Evolutionary conservation across 176 grass and related monocot genomes (phyloP).

Genomic region (Juncus effusus): DNA sequence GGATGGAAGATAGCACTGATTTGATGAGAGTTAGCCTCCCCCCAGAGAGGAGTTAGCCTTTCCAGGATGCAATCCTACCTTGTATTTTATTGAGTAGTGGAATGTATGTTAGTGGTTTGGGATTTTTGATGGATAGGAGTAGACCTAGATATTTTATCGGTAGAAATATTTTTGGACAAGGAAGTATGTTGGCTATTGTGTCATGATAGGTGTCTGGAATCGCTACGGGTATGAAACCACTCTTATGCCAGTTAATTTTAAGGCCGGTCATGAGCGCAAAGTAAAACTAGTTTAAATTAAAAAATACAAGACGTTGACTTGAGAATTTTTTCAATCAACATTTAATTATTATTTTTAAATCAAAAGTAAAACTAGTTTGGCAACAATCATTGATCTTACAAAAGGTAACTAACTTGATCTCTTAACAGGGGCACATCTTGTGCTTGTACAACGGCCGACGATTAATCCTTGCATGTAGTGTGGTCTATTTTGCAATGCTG

Average conservation of each 20-base stretch:
- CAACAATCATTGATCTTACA: too few relatives aligned
- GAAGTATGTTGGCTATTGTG: not conserved
- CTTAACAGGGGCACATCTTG: too few relatives aligned
- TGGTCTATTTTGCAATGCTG: too few relatives aligned
- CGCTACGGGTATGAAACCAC: not conserved
- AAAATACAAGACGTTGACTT: too few relatives aligned
- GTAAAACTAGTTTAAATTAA: too few relatives aligned
- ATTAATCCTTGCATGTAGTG: too few relatives aligned
- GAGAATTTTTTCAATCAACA: too few relatives aligned
- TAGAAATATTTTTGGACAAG: not conserved
- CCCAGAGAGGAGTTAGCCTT: not conserved
- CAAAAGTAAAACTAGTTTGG: too few relatives aligned
- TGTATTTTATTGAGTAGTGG: not conserved
- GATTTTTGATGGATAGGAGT: not conserved
- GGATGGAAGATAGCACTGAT: not conserved
- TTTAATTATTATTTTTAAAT: too few relatives aligned
- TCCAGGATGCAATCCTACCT: not conserved
- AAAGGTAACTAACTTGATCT: too few relatives aligned
- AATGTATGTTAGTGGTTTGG: too few relatives aligned
- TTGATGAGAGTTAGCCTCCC: not conserved
- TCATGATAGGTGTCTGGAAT: not conserved
- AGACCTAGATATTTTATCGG: constrained; percentile 10
- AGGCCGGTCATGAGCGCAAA: not conserved
- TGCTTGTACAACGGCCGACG: too few relatives aligned
- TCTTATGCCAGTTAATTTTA: not conserved